Percentiles rank a stretch among this genome's conserved stretches.
These are phyloP conservation scores for Pyricularia grisea DNA, from an alignment of 2,329 filamentous ascomycete genomes.

Conservation along the genomic window DNA sequence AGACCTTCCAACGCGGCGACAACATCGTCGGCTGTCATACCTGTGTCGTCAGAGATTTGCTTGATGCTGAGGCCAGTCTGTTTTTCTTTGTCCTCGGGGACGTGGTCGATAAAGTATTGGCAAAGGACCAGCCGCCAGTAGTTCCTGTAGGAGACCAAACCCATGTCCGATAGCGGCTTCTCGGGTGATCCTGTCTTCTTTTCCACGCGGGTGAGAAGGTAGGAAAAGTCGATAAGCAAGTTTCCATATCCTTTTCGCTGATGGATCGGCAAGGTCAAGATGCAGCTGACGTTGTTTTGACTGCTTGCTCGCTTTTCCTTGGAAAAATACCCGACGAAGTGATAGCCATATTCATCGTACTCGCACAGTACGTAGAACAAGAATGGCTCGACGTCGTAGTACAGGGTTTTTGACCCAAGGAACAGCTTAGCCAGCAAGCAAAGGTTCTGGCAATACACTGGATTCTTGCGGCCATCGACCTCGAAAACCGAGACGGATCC, in stretches of 20 bases:
- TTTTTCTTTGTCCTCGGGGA: slow-evolving; percentile 23
- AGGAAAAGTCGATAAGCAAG: slow-evolving; percentile 95
- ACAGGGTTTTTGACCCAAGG: slow-evolving; percentile 94
- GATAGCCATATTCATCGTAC: slow-evolving; percentile 82
- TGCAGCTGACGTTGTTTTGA: slow-evolving; percentile 96
- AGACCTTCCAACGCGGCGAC: slow-evolving; percentile 88
- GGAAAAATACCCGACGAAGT: slow-evolving; percentile 98
- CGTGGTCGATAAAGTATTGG: slow-evolving; percentile 63
- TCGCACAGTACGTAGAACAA: slow-evolving; percentile 96
- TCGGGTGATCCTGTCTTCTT: slow-evolving; percentile 92
- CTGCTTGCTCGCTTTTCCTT: slow-evolving; percentile 95
- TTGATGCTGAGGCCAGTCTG: slow-evolving; percentile 48
- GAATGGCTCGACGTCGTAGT: slow-evolving; percentile 97
- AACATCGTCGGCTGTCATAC: slow-evolving; percentile 93
- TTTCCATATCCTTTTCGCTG: slow-evolving; percentile 96
- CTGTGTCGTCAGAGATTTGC: slow-evolving; percentile 76
- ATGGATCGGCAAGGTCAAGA: slow-evolving; percentile 89
- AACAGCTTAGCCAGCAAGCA: slow-evolving; percentile 95
- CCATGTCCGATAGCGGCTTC: slow-evolving; percentile 97
- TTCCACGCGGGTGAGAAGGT: slow-evolving; percentile 87
- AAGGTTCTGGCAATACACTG: slow-evolving; percentile 97
- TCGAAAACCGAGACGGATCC: slow-evolving; percentile 91
- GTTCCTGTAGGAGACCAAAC: slow-evolving; percentile 90
- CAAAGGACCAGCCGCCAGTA: slow-evolving; percentile 92
- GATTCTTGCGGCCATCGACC: slow-evolving; percentile 92